phyloP scores from a whole-genome alignment of 2,329 filamentous ascomycete genomes.

The Tolypocladium tropicale region DNA sequence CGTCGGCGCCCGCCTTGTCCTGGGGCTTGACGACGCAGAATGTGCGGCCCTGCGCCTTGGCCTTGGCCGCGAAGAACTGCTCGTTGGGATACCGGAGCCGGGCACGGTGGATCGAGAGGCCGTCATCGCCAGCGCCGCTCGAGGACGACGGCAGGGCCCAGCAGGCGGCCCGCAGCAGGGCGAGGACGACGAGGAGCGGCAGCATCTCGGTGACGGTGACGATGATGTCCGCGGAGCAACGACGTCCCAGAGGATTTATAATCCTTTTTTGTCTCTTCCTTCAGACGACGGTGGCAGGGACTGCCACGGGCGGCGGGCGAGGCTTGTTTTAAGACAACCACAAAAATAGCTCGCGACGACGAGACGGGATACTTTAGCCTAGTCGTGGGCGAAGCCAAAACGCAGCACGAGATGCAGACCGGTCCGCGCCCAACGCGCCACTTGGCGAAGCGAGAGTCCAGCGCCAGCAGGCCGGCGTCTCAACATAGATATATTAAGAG shows the following conservation, averaged over 20 bases:
- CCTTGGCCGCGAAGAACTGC: not conserved
- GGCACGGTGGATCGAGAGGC: no score
- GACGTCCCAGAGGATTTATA: no score
- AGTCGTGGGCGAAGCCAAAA: not conserved
- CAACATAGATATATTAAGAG: no score
- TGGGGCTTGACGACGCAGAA: conserved; percentile 18
- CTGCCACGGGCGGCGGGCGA: not conserved
- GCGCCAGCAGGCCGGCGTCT: not conserved
- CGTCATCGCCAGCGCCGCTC: not conserved
- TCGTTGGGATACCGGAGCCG: not conserved
- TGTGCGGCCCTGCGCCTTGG: conserved; percentile 10
- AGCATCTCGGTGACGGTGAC: no score
- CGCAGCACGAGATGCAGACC: not conserved
- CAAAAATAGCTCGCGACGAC: no score
- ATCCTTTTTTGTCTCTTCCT: no score
- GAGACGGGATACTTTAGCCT: not conserved
- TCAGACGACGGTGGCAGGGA: not conserved
- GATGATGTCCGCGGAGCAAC: not conserved
- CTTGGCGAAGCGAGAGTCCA: not conserved
- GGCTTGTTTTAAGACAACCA: no score
- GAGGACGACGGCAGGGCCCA: not conserved
- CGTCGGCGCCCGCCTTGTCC: conserved; percentile 14
- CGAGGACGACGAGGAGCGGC: not conserved
- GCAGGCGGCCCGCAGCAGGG: not conserved
- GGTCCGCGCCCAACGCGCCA: not conserved